These are phyloP conservation scores for Torrubiella hemipterigena DNA, from an alignment of 2,329 filamentous ascomycete genomes.

Conservation along the genomic window DNA sequence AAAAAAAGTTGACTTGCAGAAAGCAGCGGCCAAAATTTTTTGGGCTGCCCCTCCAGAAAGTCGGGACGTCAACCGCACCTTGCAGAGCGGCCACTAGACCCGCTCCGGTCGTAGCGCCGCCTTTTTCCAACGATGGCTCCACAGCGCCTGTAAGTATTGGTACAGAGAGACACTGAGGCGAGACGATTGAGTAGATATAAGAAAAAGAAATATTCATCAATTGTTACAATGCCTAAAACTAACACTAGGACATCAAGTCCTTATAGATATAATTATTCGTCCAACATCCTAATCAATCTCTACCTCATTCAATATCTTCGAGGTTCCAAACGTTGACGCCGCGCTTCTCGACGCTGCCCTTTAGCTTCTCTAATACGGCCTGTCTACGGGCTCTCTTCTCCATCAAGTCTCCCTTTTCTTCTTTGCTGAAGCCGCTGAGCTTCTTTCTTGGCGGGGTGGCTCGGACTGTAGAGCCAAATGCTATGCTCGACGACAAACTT, in stretches of 20 bases:
- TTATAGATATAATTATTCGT: no score
- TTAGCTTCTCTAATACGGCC: conserved; percentile 40
- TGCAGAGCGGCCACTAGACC: conserved; percentile 1
- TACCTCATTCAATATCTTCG: conserved; percentile 31
- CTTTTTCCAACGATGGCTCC: conserved; percentile 2
- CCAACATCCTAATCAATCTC: no score
- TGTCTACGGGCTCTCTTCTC: conserved; percentile 40
- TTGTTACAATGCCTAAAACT: neutral
- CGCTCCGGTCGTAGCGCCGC: neutral
- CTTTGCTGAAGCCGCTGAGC: conserved; percentile 45
- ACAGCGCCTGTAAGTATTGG: no score
- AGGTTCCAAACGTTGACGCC: conserved; percentile 38
- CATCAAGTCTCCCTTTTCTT: conserved; percentile 46
- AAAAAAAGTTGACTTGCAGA: no score
- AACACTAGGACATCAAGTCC: no score
- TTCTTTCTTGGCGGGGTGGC: conserved; percentile 45
- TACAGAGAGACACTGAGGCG: no score
- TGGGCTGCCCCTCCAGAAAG: conserved; percentile 19
- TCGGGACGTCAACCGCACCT: no score
- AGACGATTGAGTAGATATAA: no score
- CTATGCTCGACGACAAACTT: conserved; percentile 23
- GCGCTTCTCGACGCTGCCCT: conserved; percentile 32
- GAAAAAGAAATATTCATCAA: neutral
- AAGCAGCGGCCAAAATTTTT: no score
- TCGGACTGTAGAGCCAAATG: conserved; percentile 25